Base-by-base conservation (phyloP, 306 rosid genomes). In the Parietaria judaica region DNA sequence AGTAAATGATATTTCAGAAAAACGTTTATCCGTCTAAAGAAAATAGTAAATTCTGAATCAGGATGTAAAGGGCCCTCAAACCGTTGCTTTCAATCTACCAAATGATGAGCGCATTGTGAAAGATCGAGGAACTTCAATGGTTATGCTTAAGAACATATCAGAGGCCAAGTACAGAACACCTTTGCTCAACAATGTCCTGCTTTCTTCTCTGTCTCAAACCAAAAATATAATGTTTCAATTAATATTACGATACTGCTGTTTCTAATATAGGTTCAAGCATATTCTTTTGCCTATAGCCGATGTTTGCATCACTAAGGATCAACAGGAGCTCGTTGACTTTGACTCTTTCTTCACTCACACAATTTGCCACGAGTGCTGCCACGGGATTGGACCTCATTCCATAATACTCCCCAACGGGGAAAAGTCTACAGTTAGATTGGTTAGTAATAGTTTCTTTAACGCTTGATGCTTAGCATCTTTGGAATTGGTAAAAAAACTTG, bases 1-100 rank as follows among this genome's bases (percentile, higher is more conserved):
- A 23, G 31, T 23, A 23, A 23, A 23, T 23, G 31, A 23, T 23
- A 23, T 23, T 23, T 23, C 31, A 23, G 31, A 23, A 23, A 23
- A 23, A 23, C 2, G 31, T 23, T 48, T 49, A 39, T 58, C 45
- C 46, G 38, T 66, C 46, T 50, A 41, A 50, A 66, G 63, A 67
- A 57, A 5, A 54, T 14, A 35, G 47, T 65, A 38, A 64, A 37
- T 72, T 72, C 53, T 71, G 39, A 70, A 57, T 68, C 85, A 92
- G 98, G 98, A 88, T 82, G 90, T 88, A 60, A 84, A 82, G 80
- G 98, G 98, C 63, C 98, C 98, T 61, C 98, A 92, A 70, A 86
- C 95, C 70, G 90, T 80, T 75, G 98, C 96, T 76, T 88, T 88
- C 75, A 92, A 88, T 82, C 85, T 92, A 58, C 98, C 98, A 64